Evolutionary conservation across 805 yeast species (phyloP), one percentile per base, ranked within the genome.

Genomic region (Spathaspora hagerdaliae): DNA sequence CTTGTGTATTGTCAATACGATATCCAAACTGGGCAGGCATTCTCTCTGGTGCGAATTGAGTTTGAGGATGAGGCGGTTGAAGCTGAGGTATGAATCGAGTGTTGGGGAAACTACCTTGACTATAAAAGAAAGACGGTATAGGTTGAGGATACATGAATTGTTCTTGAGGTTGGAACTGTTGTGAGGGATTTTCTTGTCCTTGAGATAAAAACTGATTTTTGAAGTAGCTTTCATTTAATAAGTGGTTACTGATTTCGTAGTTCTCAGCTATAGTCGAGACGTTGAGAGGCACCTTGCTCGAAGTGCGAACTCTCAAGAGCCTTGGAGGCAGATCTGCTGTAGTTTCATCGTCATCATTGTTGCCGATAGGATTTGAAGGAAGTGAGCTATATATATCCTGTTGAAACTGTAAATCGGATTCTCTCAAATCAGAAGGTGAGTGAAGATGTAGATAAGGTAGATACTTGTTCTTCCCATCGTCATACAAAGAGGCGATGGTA

Each of bases 401-500:
- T 42, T 61, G 61, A 51, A 56, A 57, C 46, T 57, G 61, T 29
- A 56, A 38, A 31, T 67, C 72, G 8, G 73, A 61, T 41, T 64
- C 69, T 15, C 46, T 43, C 37, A 68, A 53, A 43, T 69, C 74
- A 36, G 54, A 60, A 1, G 50, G 52, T 2, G 48, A 34, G 53
- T 69, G 76, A 31, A 65, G 51, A 41, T 57, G 58, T 12, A 64
- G 36, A 47, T 65, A 73, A 1, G 67, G 63, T 31, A 55, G 51
- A 51, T 73, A 73, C 12, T 43, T 47, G 8, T 50, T 44, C 31
- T 50, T 53, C 5, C 75, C 77, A 46, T 64, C 58, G 38, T 57
- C 53, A 53, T 72, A 73, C 7, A 67, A 55, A 11, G 68, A 61
- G 2, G 76, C 73, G 12, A 72, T 63, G 1, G 75, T 69, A 10